Conservation (phyloP, 2,329 filamentous ascomycete genomes). For the Ramularia collo-cygni region DNA sequence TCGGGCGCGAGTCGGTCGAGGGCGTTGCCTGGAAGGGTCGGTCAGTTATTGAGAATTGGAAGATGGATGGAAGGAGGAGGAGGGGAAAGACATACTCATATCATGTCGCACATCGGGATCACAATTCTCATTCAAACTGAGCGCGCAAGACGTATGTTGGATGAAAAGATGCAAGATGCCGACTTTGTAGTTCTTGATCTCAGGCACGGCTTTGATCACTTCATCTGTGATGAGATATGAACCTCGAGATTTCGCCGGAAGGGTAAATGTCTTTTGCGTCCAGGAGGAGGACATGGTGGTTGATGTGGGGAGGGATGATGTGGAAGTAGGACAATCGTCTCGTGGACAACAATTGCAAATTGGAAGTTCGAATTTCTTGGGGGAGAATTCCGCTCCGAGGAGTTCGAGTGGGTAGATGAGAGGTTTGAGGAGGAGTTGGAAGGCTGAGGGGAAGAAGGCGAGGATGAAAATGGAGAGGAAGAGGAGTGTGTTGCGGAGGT, state of each 20-base stretch:
- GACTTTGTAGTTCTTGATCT: slow-evolving; percentile 75
- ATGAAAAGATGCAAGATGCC: slow-evolving; percentile 84
- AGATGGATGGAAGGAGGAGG: too few species aligned
- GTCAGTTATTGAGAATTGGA: too few species aligned
- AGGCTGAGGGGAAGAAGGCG: slow-evolving; percentile 44
- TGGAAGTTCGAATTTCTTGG: slow-evolving; percentile 22
- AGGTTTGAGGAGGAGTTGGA: slow-evolving; percentile 34
- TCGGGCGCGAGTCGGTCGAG: slow-evolving; percentile 84
- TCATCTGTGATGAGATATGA: slow-evolving; percentile 84
- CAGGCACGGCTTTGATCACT: slow-evolving; percentile 64
- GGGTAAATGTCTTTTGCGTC: slow-evolving; percentile 77
- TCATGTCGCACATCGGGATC: slow-evolving; percentile 71
- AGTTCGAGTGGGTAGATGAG: slow-evolving; percentile 22
- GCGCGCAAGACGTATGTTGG: slow-evolving; percentile 88
- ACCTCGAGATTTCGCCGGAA: slow-evolving; percentile 70
- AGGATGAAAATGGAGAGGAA: slow-evolving; percentile 44
- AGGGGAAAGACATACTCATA: slow-evolving; percentile 47
- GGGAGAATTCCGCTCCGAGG: slow-evolving; percentile 26
- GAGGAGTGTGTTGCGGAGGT: slow-evolving; percentile 36
- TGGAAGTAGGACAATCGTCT: slow-evolving; percentile 22
- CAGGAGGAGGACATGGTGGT: slow-evolving; percentile 47
- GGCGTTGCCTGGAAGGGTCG: slow-evolving; percentile 59
- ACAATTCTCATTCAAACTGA: slow-evolving; percentile 90
- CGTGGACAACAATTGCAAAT: slow-evolving; percentile 30
- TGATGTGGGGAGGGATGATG: slow-evolving; percentile 18